phyloP scores from a whole-genome alignment of 2,329 filamentous ascomycete genomes.

The Zarea fungicola region DNA sequence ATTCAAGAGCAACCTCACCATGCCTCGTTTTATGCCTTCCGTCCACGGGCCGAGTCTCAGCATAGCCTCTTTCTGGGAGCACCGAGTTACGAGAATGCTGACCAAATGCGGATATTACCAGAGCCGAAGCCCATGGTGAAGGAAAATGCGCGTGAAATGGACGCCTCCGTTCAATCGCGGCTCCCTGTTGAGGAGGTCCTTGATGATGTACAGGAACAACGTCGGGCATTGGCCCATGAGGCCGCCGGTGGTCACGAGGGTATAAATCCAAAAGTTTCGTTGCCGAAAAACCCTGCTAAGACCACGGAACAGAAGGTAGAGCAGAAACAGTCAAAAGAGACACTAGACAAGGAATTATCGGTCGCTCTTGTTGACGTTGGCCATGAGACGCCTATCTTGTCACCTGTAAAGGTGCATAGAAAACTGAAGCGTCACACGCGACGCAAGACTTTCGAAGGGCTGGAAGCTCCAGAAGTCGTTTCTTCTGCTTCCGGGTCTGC shows the following conservation, averaged over 20 bases:
- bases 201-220: neutral
- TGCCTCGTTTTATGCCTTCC: neutral
- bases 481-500: too few species aligned
- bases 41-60: neutral
- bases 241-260: neutral
- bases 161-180: neutral
- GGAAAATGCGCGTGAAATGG: neutral
- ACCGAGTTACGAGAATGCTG: neutral
- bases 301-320: neutral
- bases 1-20: neutral
- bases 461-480: too few species aligned
- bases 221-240: neutral
- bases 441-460: too few species aligned
- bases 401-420: too few species aligned
- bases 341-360: neutral
- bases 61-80: neutral
- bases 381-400: too few species aligned
- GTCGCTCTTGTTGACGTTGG: neutral
- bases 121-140: neutral
- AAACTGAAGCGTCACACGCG: too few species aligned
- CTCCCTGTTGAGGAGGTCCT: neutral
- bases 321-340: neutral
- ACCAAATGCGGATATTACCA: neutral
- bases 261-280: neutral
- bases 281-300: neutral